Base-by-base conservation (phyloP, 768 basidiomycete genomes). In the Crassisporium funariophilum region DNA sequence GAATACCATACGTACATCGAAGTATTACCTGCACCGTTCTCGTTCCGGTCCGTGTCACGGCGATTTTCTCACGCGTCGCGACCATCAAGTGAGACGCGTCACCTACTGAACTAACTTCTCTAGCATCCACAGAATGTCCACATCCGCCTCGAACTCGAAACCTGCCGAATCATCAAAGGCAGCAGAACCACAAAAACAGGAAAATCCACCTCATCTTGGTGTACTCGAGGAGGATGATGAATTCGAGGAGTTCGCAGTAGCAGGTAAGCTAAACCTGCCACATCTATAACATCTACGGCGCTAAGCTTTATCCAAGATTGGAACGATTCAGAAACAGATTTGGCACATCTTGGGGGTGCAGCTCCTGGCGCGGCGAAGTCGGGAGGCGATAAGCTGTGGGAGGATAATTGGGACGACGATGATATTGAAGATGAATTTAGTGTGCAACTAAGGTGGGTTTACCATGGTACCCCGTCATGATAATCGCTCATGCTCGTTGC, bases 351-450 rank as follows among this genome's bases (percentile, higher is more conserved):
- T 35, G 82, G 80, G 33, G 86, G 86, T 15, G 77, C 83, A 2
- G 80, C 84, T 4, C 85, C 88, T 2, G 88, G 87, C 3, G 82
- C 76, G 10, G 89, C 86, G 3, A 85, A 83, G 57, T 86, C 86
- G 24, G 86, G 86, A 33, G 88, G 89, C 13, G 86, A 97, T 67
- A 91, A 93, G 60, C 73, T 99, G 9, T 99, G 97, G 97, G 97
- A 99, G 74, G 97, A 98, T 58, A 98, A 98, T 65, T 99, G 97
- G 97, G 97, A 99, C 60, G 97, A 99, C 58, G 97, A 99, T 70
- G 95, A 98, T 68, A 85, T 97, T 51, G 95, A 95, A 64, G 95
- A 98, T 58, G 93, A 97, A 55, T 99, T 99, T 63, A 94, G 91
- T 58, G 84, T 90, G 42, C 93, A 97, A 69, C 73, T 99, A 56